Conservation (phyloP, 108 stramenopile genomes). For the Cylindrotheca closterium region DNA sequence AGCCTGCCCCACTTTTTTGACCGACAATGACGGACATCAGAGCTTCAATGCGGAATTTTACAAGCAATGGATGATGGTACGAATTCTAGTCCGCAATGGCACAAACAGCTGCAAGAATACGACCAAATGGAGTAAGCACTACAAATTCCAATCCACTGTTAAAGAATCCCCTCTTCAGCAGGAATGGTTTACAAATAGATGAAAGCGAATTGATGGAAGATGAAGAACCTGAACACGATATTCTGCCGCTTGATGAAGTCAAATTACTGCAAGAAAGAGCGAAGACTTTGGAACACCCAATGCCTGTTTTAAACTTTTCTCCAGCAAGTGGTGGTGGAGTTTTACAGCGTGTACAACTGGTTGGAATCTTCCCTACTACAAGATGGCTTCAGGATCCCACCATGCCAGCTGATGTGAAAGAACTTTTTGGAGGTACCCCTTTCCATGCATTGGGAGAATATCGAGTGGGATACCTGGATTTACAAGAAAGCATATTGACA, state of each 20-base stretch:
- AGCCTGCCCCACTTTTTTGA: too few species aligned
- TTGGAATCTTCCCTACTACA: constrained; percentile 20
- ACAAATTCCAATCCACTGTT: too few species aligned
- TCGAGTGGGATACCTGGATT: constrained; percentile 11
- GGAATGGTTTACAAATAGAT: background rate
- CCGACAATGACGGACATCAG: too few species aligned
- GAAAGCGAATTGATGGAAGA: too few species aligned
- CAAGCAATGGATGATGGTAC: too few species aligned
- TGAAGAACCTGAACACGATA: background rate
- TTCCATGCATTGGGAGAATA: constrained; percentile 22
- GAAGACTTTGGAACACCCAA: background rate
- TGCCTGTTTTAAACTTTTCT: background rate
- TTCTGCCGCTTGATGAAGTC: background rate
- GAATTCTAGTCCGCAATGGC: background rate
- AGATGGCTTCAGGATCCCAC: constrained; percentile 18
- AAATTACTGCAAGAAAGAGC: background rate
- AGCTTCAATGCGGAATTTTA: too few species aligned
- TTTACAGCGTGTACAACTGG: background rate
- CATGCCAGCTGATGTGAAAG: constrained; percentile 31
- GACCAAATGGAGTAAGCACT: too few species aligned
- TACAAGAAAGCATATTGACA: constrained; percentile 1
- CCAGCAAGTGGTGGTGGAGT: constrained; percentile 13
- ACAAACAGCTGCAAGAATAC: background rate
- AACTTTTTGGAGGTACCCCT: constrained; percentile 27
- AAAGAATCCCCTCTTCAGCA: background rate